These are phyloP conservation scores for Labyrinthula sp. DNA, from an alignment of 352 stramenopile species.

Conservation along the genomic window DNA sequence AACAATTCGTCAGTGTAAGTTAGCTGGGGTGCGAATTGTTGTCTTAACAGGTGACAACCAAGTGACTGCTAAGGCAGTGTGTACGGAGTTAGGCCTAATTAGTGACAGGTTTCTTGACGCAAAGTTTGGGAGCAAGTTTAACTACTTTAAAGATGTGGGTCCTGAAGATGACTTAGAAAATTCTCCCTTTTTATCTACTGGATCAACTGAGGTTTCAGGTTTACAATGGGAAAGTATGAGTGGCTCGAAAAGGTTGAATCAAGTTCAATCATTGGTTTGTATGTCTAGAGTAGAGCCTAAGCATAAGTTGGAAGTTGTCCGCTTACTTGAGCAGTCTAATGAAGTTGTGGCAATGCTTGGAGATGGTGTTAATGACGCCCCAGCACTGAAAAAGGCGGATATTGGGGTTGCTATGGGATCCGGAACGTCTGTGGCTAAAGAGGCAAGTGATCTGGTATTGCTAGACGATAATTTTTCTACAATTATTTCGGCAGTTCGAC, in stretches of 20 bases:
- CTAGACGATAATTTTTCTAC: constrained; percentile 97
- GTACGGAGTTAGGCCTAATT: constrained; percentile 75
- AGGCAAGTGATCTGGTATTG: constrained; percentile 92
- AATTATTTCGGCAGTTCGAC: constrained; percentile 68
- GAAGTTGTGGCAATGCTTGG: constrained; percentile 77
- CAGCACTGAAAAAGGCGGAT: constrained; percentile 81
- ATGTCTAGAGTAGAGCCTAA: not conserved
- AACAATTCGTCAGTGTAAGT: constrained; percentile 70
- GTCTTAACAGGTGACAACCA: constrained; percentile 98
- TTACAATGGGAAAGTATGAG: not conserved
- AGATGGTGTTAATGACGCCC: constrained; percentile 90
- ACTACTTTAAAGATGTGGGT: not conserved
- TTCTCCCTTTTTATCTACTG: not conserved
- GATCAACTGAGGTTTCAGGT: not conserved
- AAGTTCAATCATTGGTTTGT: too few species aligned
- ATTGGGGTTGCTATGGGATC: constrained; percentile 82
- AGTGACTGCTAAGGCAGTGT: constrained; percentile 85
- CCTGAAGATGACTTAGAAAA: not conserved
- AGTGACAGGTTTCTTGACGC: too few species aligned
- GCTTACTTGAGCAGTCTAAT: not conserved
- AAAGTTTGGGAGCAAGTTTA: not conserved
- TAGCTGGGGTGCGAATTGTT: constrained; percentile 84
- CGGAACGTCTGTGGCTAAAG: constrained; percentile 91
- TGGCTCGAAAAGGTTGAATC: too few species aligned
- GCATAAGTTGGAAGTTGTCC: not conserved